phyloP scores from a whole-genome alignment of 2,329 filamentous ascomycete genomes.

The Trichoderma guizhouense region DNA sequence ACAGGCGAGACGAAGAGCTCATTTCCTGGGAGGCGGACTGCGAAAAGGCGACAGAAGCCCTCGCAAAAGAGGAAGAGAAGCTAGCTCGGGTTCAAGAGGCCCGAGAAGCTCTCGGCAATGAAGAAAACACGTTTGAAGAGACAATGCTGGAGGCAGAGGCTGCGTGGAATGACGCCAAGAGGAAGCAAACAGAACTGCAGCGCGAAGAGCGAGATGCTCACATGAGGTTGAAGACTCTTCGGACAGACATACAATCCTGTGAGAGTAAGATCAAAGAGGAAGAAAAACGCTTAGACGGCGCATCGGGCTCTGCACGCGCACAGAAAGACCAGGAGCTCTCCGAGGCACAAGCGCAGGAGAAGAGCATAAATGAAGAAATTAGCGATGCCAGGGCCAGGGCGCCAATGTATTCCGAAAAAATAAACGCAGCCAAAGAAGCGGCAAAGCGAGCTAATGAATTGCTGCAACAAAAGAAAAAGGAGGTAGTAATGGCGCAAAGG shows the following conservation, averaged over 20 bases:
- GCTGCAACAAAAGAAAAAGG: conserved; percentile 46
- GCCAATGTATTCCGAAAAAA: conserved; percentile 33
- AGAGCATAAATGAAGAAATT: conserved; percentile 28
- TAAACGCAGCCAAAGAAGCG: conserved; percentile 32
- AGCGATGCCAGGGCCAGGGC: conserved; percentile 29
- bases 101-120: conserved; percentile 43
- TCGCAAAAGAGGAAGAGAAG: conserved; percentile 46
- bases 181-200: conserved; percentile 52
- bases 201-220: conserved; percentile 65
- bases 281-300: conserved; percentile 59
- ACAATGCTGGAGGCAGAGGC: conserved; percentile 44
- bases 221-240: conserved; percentile 52
- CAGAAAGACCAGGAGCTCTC: conserved; percentile 56
- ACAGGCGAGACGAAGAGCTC: conserved; percentile 27
- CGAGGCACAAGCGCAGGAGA: conserved; percentile 29
- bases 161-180: conserved; percentile 52
- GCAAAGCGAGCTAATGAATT: conserved; percentile 31
- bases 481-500: conserved; percentile 51
- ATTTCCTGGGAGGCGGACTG: conserved; percentile 28
- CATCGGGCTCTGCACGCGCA: conserved; percentile 66
- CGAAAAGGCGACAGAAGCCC: conserved; percentile 46
- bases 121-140: conserved; percentile 46
- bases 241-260: conserved; percentile 44
- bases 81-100: conserved; percentile 37
- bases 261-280: conserved; percentile 53